These are phyloP conservation scores for Caloboletus firmus DNA, from an alignment of 1,284 basidiomycete genomes.

Conservation along the genomic window DNA sequence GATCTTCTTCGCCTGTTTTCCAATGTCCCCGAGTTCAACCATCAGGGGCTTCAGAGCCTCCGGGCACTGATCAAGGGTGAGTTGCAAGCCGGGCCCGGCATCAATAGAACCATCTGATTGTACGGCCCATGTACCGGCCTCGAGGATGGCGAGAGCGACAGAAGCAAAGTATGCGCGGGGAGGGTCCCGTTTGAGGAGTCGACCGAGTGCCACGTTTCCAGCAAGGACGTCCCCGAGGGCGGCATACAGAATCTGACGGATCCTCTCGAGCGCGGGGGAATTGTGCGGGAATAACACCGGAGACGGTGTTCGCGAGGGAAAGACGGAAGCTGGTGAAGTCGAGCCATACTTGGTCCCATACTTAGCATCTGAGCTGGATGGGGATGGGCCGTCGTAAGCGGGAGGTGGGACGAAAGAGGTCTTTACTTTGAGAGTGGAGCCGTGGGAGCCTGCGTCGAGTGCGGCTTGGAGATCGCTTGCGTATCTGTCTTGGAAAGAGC, in stretches of 20 bases:
- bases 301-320: slow-evolving; percentile 38
- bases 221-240: slow-evolving; percentile 69
- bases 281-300: slow-evolving; percentile 52
- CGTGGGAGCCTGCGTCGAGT: slow-evolving; percentile 55
- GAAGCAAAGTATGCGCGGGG: slow-evolving; percentile 74
- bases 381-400: slow-evolving; percentile 55
- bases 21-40: slow-evolving; percentile 62
- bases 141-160: slow-evolving; percentile 70
- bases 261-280: slow-evolving; percentile 67
- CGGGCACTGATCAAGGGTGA: slow-evolving; percentile 56
- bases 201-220: slow-evolving; percentile 49
- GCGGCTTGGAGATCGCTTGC: slow-evolving; percentile 72
- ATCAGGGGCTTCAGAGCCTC: slow-evolving; percentile 62
- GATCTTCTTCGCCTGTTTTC: slow-evolving; percentile 48
- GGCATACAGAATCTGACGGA: slow-evolving; percentile 81
- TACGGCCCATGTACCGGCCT: slow-evolving; percentile 54
- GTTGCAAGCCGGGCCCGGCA: slow-evolving; percentile 53
- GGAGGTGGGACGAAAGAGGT: slow-evolving; percentile 75
- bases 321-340: slow-evolving; percentile 31
- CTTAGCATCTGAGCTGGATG: slow-evolving; percentile 30
- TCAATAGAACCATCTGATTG: slow-evolving; percentile 51
- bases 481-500: slow-evolving; percentile 80
- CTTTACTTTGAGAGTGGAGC: slow-evolving; percentile 41
- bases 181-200: slow-evolving; percentile 58
- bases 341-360: slow-evolving; percentile 21